Evolutionary conservation across 2,329 filamentous ascomycete species (phyloP).

Genomic region (Orbilia javanica): DNA sequence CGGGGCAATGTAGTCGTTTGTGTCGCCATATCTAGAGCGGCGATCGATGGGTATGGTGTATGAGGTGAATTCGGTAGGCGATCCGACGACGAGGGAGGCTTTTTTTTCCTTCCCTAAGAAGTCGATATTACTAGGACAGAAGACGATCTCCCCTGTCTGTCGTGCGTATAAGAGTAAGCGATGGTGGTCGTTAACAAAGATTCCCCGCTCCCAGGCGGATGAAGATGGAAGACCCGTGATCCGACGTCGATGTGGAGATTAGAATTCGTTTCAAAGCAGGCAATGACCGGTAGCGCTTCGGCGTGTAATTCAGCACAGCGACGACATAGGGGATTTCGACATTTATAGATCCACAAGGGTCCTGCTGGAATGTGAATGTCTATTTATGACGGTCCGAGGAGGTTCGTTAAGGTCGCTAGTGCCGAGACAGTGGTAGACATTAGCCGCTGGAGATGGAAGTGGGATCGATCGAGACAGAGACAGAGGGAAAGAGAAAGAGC

Average conservation of each 20-base stretch:
- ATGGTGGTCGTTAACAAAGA: conserved; percentile 12
- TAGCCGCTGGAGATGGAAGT: background rate
- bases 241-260: conserved; percentile 49
- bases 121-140: conserved; percentile 3
- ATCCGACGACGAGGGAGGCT: background rate
- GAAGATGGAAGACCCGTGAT: conserved; percentile 40
- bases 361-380: conserved; percentile 7
- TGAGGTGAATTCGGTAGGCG: background rate
- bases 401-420: conserved; percentile 21
- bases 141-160: background rate
- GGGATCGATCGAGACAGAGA: too few species aligned
- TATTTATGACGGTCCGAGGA: conserved; percentile 2
- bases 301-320: conserved; percentile 28
- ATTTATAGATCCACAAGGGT: conserved; percentile 8
- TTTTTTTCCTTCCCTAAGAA: background rate
- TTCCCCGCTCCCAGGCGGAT: conserved; percentile 39
- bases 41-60: background rate
- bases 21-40: conserved; percentile 40
- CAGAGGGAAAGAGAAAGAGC: background rate
- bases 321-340: conserved; percentile 25
- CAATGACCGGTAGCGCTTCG: conserved; percentile 14
- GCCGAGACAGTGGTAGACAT: conserved; percentile 13
- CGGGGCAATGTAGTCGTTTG: conserved; percentile 55
- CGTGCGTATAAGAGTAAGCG: conserved; percentile 1
- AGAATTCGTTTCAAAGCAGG: conserved; percentile 6